phyloP scores from a whole-genome alignment of 208 protist species.

The Wallacemonas sp. region DNA sequence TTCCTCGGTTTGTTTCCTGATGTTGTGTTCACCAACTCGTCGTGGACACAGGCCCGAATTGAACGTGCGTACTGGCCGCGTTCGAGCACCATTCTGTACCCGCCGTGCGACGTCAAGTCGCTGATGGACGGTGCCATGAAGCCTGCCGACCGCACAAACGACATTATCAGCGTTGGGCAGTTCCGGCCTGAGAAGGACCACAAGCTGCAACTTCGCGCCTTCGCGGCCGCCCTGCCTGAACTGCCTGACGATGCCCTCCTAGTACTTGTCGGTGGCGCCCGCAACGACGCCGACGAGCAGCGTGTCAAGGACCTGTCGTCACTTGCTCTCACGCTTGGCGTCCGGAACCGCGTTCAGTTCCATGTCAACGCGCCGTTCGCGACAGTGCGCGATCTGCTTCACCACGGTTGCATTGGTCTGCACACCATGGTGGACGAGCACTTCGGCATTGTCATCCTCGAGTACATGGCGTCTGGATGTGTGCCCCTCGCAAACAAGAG shows the following conservation, averaged over 20 bases:
- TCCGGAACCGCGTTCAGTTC: conserved; percentile 63
- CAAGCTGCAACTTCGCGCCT: conserved; percentile 90
- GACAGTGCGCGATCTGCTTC: conserved; percentile 43
- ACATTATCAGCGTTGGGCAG: conserved; percentile 95
- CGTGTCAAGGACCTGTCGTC: conserved; percentile 55
- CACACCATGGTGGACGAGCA: conserved; percentile 99
- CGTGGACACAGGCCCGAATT: conserved; percentile 97
- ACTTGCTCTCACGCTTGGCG: conserved; percentile 35
- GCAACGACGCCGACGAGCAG: conserved; percentile 76
- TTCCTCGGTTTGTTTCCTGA: conserved; percentile 73
- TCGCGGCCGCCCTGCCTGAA: conserved; percentile 42
- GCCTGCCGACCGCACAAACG: conserved; percentile 32
- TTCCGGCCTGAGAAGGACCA: conserved; percentile 99
- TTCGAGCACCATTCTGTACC: conserved; percentile 71
- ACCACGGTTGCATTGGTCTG: conserved; percentile 83
- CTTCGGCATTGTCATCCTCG: conserved; percentile 98
- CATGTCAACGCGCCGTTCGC: conserved; percentile 56
- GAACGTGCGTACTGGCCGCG: conserved; percentile 70
- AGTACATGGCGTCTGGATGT: conserved; percentile 94
- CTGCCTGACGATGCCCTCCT: conserved; percentile 49
- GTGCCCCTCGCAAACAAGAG: conserved; percentile 93
- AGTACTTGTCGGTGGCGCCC: conserved; percentile 86
- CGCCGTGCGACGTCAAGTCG: conserved; percentile 85
- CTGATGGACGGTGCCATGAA: conserved; percentile 33
- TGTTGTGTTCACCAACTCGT: conserved; percentile 94